A percentile compares a stretch with the other conserved stretches of the same genome.
phyloP scores from a whole-genome alignment of 1,284 basidiomycete genomes.

The Caloboletus firmus region DNA sequence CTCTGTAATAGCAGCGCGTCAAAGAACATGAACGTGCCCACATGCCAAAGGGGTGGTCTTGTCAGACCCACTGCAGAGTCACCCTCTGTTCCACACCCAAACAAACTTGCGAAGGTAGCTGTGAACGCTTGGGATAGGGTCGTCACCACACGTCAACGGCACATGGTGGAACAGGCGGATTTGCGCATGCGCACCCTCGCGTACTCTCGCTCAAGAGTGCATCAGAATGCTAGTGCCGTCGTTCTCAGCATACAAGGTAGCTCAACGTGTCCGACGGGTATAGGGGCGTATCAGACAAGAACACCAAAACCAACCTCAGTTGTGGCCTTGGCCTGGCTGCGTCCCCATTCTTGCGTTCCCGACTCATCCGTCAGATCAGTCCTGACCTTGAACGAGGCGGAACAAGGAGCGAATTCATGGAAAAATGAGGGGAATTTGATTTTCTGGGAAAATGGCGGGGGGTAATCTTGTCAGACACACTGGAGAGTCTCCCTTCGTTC shows the following conservation, averaged over 20 bases:
- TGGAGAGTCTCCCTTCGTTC: slow-evolving; percentile 71
- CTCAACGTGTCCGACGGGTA: neutral
- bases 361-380: too few relatives aligned
- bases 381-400: too few relatives aligned
- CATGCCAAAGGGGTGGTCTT: neutral
- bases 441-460: neutral
- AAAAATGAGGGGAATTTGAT: too few relatives aligned
- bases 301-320: too few relatives aligned
- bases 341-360: slow-evolving; percentile 39
- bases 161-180: neutral
- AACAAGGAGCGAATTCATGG: too few relatives aligned
- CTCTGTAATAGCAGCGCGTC: neutral
- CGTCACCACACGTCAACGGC: neutral
- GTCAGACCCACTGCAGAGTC: slow-evolving; percentile 50
- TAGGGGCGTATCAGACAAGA: slow-evolving; percentile 37
- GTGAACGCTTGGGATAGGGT: slow-evolving; percentile 2
- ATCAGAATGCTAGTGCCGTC: slow-evolving; percentile 74
- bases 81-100: slow-evolving; percentile 79
- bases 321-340: too few relatives aligned
- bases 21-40: neutral
- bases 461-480: slow-evolving; percentile 34
- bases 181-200: slow-evolving; percentile 53
- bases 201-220: slow-evolving; percentile 73
- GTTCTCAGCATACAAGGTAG: neutral
- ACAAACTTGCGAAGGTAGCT: slow-evolving; percentile 85